Base-by-base conservation (phyloP, 139 green algal species). In the Gonium pectorale region DNA sequence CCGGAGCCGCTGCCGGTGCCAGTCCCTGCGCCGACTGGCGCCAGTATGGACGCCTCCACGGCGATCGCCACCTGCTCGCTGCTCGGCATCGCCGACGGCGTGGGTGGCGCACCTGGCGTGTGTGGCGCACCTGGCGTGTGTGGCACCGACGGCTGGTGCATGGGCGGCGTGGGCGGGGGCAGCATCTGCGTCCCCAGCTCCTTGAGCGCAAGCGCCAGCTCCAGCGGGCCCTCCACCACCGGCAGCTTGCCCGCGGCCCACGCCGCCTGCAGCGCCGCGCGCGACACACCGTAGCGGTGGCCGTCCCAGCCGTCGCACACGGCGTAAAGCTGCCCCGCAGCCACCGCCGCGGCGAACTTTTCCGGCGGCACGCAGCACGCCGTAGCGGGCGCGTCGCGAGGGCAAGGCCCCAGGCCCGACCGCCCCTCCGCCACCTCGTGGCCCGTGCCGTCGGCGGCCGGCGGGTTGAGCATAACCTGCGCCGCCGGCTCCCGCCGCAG, bases 161-260 rank as follows among this genome's bases (percentile, higher is more conserved):
- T 40, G 9, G 33, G 37, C 27, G 73, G 54, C 38, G 54, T 37
- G 40, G 22, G 6, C 37, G n/a, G 9, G 1, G 60, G 7, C 31
- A 35, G 33, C 51, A 77, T 33, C 52, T 40, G 33, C 6, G 46
- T 19, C 22, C 24, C 59, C 8, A 67, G 67, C 60, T 71, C 81
- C 75, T 85, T 83, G 8, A 89, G 62, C 29, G 86, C 86, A 27
- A 66, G 8, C 9, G 79, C 90, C 29, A 93, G 63, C 40, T 69
- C 67, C 38, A 92, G 54, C 3, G 90, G 86, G 9, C 54, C 91
- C 64, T 93, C 90, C 46, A 93, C 31, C 26, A 94, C 63, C 4
- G 88, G 74, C 63, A 90, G 52, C 75, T 83, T 86, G 41, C 85
- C 85, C 4, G 71, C 70, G 0, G 63, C 72, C 80, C 87, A 91